Conservation (phyloP, 345 rosid genomes). For the Kandelia obovata region DNA sequence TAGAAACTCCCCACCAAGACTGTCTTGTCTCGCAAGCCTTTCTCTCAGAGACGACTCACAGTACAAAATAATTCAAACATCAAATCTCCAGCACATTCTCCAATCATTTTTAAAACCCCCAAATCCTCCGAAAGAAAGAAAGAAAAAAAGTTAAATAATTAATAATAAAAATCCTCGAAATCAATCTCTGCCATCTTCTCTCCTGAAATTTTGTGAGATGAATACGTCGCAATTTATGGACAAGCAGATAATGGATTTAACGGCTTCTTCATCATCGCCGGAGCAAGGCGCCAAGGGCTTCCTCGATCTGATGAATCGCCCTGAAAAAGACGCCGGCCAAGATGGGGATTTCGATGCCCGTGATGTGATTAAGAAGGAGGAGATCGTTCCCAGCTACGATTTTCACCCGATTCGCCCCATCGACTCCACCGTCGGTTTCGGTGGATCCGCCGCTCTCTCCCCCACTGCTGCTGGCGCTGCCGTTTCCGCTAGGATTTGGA, state of each 20-base stretch:
- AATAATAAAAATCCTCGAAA: neutral
- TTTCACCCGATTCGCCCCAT: conserved; percentile 75
- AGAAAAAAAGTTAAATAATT: neutral
- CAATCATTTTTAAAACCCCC: too few species aligned
- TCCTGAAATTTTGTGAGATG: conserved; percentile 27
- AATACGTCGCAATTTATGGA: conserved; percentile 63
- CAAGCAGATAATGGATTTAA: conserved; percentile 82
- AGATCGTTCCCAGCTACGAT: conserved; percentile 82
- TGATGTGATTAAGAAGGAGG: conserved; percentile 53
- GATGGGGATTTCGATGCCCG: conserved; percentile 1
- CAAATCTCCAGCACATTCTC: too few species aligned
- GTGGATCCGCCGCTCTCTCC: conserved; percentile 25
- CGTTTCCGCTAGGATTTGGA: conserved; percentile 47
- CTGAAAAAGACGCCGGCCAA: conserved; percentile 35
- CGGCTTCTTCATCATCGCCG: conserved; percentile 31
- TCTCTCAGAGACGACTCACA: too few species aligned
- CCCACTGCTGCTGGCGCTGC: neutral
- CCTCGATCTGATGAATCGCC: conserved; percentile 54
- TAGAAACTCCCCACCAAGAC: too few species aligned
- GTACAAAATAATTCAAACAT: too few species aligned
- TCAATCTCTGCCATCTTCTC: neutral
- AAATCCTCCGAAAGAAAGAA: neutral
- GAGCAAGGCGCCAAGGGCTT: conserved; percentile 30
- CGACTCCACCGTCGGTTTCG: conserved; percentile 29
- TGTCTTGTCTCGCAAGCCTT: too few species aligned